Base-by-base conservation (phyloP, 306 rosid genomes). In the Biancaea sappan region DNA sequence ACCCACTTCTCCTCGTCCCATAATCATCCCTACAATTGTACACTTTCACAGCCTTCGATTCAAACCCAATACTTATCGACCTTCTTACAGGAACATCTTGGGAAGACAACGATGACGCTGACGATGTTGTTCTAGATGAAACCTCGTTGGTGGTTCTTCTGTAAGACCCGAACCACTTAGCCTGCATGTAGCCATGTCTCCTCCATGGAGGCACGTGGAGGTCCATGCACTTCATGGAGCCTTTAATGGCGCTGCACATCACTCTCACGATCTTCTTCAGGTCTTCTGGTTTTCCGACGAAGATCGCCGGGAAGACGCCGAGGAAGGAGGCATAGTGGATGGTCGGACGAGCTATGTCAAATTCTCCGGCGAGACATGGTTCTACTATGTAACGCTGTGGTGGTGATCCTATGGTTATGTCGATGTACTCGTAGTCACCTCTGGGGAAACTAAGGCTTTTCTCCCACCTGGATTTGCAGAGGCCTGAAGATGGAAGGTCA, bases 401-500 rank as follows among this genome's bases (percentile, higher is more conserved):
- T n/a, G n/a, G n/a, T n/a, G n/a, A n/a, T 0, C 73, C 32, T 0
- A 77, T 35, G 59, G 87, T 75, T 11, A 92, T 79, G 74, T 94
- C 98, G 6, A 92, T 51, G 41, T 83, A 94, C 54, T 94, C 97
- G 3, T 90, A 89, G 1, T 86, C 75, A 15, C 97, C 97, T 0
- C 89, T 81, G 8, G 92, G 92, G 75, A 84, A 78, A 13, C 83
- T 66, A 28, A 82, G 84, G 0, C 15, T 80, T 79, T 79, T 90
- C 65, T 79, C 89, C 95, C 92, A 87, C 72, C 84, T 88, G 0
- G 96, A 86, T 84, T 94, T 94, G 96, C 98, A 90, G 0, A 94
- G 88, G 5, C 97, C 97, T 94, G 87, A 32, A n/a, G n/a, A n/a
- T n/a, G n/a, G n/a, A n/a, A n/a, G n/a, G n/a, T n/a, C n/a, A n/a